These are phyloP conservation scores for Nemania sp. DNA, from an alignment of 2,329 filamentous ascomycete species.

Conservation along the genomic window DNA sequence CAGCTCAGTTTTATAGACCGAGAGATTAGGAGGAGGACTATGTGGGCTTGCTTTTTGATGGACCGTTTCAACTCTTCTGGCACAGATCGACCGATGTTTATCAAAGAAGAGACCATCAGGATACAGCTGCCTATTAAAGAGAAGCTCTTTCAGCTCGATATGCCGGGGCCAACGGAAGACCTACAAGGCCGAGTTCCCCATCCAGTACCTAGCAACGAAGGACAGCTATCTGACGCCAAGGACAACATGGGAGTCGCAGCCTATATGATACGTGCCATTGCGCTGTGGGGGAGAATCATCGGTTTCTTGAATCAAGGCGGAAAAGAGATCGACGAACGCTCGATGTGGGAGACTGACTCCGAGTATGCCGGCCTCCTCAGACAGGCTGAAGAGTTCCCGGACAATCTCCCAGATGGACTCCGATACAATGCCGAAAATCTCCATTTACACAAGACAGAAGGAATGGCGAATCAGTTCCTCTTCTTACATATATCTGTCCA, in stretches of 20 bases:
- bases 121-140: slow-evolving; percentile 92
- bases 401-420: slow-evolving; percentile 71
- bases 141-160: slow-evolving; percentile 86
- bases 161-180: slow-evolving; percentile 84
- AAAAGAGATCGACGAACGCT: slow-evolving; percentile 73
- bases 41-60: slow-evolving; percentile 99
- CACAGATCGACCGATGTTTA: slow-evolving; percentile 87
- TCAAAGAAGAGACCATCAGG: slow-evolving; percentile 85
- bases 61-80: slow-evolving; percentile 97
- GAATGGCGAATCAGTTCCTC: slow-evolving; percentile 86
- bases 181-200: slow-evolving; percentile 73
- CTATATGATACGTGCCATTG: slow-evolving; percentile 83
- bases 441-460: slow-evolving; percentile 80
- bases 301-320: slow-evolving; percentile 90
- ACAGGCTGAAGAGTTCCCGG: slow-evolving; percentile 71
- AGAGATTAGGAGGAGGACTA: slow-evolving; percentile 88
- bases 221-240: slow-evolving; percentile 66
- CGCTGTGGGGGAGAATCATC: slow-evolving; percentile 88
- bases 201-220: slow-evolving; percentile 64
- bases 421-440: slow-evolving; percentile 81
- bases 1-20: slow-evolving; percentile 88
- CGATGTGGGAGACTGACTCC: slow-evolving; percentile 84
- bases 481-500: slow-evolving; percentile 90
- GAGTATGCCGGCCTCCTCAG: slow-evolving; percentile 72
- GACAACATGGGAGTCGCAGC: slow-evolving; percentile 95